phyloP scores from a whole-genome alignment of 139 green algal species.

The Limnomonas spitsbergensis region DNA sequence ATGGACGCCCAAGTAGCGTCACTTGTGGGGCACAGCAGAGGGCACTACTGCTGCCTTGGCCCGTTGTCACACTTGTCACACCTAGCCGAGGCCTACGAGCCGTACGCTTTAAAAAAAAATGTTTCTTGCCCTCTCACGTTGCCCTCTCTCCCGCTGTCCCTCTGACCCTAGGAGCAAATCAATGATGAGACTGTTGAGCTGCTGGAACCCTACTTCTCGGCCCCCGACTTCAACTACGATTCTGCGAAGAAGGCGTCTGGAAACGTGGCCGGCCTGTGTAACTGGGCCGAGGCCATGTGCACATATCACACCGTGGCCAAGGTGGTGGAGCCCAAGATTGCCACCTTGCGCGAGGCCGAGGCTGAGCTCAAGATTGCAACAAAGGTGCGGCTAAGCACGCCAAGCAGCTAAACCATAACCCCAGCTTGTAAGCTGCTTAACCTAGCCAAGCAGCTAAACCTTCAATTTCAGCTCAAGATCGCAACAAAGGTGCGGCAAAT shows the following conservation, averaged over 20 bases:
- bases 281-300: slow-evolving; percentile 91
- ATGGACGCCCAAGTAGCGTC: too few species aligned
- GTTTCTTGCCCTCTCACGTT: too few species aligned
- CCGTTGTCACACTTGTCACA: too few species aligned
- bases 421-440: not conserved
- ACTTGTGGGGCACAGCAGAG: too few species aligned
- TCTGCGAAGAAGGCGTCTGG: slow-evolving; percentile 80
- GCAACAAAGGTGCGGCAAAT: too few species aligned
- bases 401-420: not conserved
- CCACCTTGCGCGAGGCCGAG: slow-evolving; percentile 75
- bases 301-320: slow-evolving; percentile 89
- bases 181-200: slow-evolving; percentile 78
- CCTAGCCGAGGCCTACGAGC: too few species aligned
- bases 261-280: slow-evolving; percentile 88
- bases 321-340: slow-evolving; percentile 94
- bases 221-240: slow-evolving; percentile 90
- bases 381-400: not conserved
- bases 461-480: slow-evolving; percentile 14
- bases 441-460: too few species aligned
- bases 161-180: slow-evolving; percentile 82
- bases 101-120: too few species aligned
- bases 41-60: too few species aligned
- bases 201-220: slow-evolving; percentile 78
- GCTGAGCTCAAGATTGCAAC: slow-evolving; percentile 69
- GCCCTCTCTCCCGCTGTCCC: too few species aligned